Evolutionary conservation across 345 rosid species (phyloP), one percentile per base, ranked within the genome.

Genomic region (Syzygium aromaticum): DNA sequence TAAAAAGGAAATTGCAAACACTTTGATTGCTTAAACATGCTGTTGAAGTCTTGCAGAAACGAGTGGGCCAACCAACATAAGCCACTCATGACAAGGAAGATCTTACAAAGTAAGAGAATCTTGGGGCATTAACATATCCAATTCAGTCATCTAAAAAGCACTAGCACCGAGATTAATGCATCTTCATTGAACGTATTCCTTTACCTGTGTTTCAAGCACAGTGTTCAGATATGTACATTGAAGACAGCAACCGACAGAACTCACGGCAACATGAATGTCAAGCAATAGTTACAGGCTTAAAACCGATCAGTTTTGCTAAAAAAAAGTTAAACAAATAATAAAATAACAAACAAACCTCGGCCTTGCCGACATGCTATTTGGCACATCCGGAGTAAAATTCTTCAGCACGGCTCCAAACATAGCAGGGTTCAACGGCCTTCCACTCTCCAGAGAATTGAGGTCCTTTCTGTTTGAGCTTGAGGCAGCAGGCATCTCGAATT

Each of bases 341-440:
- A 43, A 30, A 82, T 83, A 86, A 87, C 25, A 85, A 85, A 89
- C 95, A 91, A 90, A 95, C 99, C 99, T 98, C 87, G 97, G 97
- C 86, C 98, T 89, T 87, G 97, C 95, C 38, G 96, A 94, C 88
- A 93, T 91, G 93, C 94, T 89, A 93, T 87, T 93, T 84, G 94
- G 95, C 87, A 96, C 95, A 91, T 96, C 98, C 28, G 99, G 99
- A 61, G 98, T 94, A 90, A 98, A 98, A 30, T 89, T 91, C 89
- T 92, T 92, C 85, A 98, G 97, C 85, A 98, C 96, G 27, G 86
- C 92, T 90, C 94, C 98, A 90, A 96, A 98, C 99, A 98, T 94
- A 85, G 93, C 89, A 86, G 98, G 99, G 86, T 91, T 92, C 85
- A 92, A 92, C 82, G 99, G 97, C 93, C 91, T 93, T 85, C 97